Evolutionary conservation across 352 stramenopile species (phyloP).

Genomic region (Phytopythium oedochilum): DNA sequence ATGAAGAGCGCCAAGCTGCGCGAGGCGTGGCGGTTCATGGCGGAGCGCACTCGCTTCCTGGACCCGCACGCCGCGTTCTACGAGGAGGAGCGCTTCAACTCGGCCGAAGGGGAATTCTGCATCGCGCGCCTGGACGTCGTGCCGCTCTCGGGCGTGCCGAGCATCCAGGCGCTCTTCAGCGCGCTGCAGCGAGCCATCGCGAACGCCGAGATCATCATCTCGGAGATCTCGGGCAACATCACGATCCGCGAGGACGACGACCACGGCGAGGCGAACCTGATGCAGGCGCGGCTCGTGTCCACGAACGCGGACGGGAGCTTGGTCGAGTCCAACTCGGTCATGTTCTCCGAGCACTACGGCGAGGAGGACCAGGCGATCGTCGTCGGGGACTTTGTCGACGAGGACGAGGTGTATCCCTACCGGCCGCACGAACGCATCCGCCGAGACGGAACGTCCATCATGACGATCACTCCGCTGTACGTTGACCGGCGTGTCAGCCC

Average conservation of each 20-base stretch:
- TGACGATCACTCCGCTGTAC: constrained; percentile 25
- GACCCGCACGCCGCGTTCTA: constrained; percentile 20
- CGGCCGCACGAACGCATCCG: constrained; percentile 34
- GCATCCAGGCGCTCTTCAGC: constrained; percentile 26
- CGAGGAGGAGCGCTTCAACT: constrained; percentile 41
- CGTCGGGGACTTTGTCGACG: constrained; percentile 41
- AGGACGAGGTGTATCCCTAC: constrained; percentile 49
- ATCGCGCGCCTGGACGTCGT: constrained; percentile 37
- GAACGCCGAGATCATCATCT: constrained; percentile 61
- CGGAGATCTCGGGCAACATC: constrained; percentile 37
- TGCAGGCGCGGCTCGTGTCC: constrained; percentile 46
- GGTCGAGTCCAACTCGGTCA: constrained; percentile 33
- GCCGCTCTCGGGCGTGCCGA: constrained; percentile 20
- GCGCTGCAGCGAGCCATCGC: constrained; percentile 32
- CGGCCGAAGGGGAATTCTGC: constrained; percentile 28
- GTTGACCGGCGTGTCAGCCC: constrained; percentile 3
- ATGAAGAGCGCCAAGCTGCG: constrained; percentile 26
- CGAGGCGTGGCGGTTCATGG: constrained; percentile 23
- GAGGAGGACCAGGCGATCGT: constrained; percentile 31
- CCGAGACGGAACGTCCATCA: constrained; percentile 31
- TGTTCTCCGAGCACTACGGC: constrained; percentile 15
- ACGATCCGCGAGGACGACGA: constrained; percentile 55
- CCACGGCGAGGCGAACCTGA: constrained; percentile 31
- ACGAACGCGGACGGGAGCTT: constrained; percentile 17
- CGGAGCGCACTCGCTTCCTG: constrained; percentile 20